These are phyloP conservation scores for Podila epigama DNA, from an alignment of 192 early-diverging fungal species.

Conservation along the genomic window DNA sequence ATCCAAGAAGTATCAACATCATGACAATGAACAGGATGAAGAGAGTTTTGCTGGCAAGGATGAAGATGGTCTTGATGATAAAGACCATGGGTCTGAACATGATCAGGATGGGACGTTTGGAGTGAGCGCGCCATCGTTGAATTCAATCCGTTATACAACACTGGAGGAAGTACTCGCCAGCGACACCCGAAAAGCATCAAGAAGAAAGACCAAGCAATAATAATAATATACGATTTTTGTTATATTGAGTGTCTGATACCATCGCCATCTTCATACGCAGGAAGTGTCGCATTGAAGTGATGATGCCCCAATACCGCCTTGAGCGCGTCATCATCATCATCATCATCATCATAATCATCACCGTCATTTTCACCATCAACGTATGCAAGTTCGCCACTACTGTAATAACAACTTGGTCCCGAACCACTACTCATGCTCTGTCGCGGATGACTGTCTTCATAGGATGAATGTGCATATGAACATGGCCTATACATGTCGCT, in stretches of 20 bases:
- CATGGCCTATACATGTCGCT: not conserved
- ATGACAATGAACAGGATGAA: not conserved
- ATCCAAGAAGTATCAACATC: conserved; percentile 29
- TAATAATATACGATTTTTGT: not conserved
- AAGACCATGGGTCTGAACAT: not conserved
- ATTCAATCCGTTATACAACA: conserved; percentile 6
- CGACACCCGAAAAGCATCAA: conserved; percentile 23
- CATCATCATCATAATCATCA: not conserved
- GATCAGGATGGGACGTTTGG: not conserved
- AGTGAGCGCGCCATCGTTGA: not conserved
- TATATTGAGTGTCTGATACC: not conserved
- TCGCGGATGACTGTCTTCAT: not conserved
- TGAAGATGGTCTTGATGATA: not conserved
- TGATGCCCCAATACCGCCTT: not conserved
- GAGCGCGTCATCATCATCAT: not conserved
- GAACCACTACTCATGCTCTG: not conserved
- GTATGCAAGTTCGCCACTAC: not conserved
- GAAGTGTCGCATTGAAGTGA: conserved; percentile 1
- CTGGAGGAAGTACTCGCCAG: conserved; percentile 28
- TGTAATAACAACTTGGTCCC: too few relatives aligned
- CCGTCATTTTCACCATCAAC: not conserved
- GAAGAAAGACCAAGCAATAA: conserved; percentile 19
- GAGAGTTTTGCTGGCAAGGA: too few relatives aligned
- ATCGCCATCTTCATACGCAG: conserved; percentile 4
- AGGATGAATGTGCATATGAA: not conserved